These are phyloP conservation scores for Suillus placidus DNA, from an alignment of 768 basidiomycete genomes.

Conservation along the genomic window DNA sequence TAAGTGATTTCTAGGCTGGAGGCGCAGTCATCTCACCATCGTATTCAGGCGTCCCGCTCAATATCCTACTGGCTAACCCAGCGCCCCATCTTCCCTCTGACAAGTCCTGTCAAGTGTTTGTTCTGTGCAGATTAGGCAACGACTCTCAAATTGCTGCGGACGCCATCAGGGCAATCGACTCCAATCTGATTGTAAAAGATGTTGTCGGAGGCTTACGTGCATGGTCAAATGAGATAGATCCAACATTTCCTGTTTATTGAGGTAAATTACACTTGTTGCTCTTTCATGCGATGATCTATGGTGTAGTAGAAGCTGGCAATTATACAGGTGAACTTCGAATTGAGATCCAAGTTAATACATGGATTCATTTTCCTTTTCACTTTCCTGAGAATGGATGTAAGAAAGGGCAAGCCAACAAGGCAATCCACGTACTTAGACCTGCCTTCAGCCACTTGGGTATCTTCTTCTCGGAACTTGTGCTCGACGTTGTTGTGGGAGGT, in stretches of 20 bases:
- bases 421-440: slow-evolving; percentile 51
- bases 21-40: slow-evolving; percentile 8
- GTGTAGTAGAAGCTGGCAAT: neutral
- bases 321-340: slow-evolving; percentile 7
- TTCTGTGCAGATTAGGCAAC: slow-evolving; percentile 89
- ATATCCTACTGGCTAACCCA: slow-evolving; percentile 64
- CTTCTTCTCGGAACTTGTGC: slow-evolving; percentile 48
- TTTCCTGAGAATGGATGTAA: slow-evolving; percentile 23
- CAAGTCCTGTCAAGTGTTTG: slow-evolving; percentile 39
- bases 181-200: slow-evolving; percentile 52
- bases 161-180: slow-evolving; percentile 29
- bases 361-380: slow-evolving; percentile 35
- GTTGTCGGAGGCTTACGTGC: slow-evolving; percentile 81
- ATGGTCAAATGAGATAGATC: slow-evolving; percentile 78
- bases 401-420: neutral
- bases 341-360: slow-evolving; percentile 8
- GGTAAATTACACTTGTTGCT: slow-evolving; percentile 6
- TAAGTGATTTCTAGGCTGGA: slow-evolving; percentile 38
- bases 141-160: slow-evolving; percentile 89
- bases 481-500: slow-evolving; percentile 16
- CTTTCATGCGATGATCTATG: slow-evolving; percentile 2
- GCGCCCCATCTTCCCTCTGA: slow-evolving; percentile 38
- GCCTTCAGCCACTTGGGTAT: slow-evolving; percentile 82
- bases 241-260: slow-evolving; percentile 80
- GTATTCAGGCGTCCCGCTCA: slow-evolving; percentile 71